Conservation (phyloP, 2,329 filamentous ascomycete genomes). For the Magnaporthiopsis rhizophila region DNA sequence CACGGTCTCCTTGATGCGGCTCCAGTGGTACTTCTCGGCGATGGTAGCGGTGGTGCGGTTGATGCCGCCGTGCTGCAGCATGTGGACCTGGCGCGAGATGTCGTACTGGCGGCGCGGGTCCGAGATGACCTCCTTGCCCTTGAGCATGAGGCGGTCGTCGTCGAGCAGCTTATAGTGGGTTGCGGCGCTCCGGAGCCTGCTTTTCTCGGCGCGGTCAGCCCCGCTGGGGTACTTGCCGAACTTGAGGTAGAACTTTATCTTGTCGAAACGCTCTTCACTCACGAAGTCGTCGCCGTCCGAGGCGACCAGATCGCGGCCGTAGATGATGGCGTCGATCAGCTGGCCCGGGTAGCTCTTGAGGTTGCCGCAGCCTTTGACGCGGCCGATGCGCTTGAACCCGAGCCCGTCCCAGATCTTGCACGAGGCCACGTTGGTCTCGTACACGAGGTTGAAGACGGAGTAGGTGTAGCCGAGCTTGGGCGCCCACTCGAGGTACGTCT, state of each 20-base stretch:
- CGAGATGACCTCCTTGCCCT: conserved; percentile 93
- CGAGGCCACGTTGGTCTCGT: conserved; percentile 86
- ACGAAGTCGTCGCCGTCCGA: conserved; percentile 71
- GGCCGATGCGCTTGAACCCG: conserved; percentile 85
- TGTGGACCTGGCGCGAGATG: conserved; percentile 72
- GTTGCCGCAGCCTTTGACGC: conserved; percentile 65
- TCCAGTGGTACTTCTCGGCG: conserved; percentile 93
- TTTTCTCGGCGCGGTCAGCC: conserved; percentile 92
- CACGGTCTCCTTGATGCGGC: conserved; percentile 94
- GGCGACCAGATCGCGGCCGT: conserved; percentile 55
- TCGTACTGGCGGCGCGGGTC: conserved; percentile 87
- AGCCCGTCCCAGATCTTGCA: conserved; percentile 88
- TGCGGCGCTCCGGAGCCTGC: conserved; percentile 81
- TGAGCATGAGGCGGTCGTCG: conserved; percentile 83
- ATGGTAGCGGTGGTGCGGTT: conserved; percentile 97
- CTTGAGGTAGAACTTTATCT: conserved; percentile 96
- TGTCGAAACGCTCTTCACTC: conserved; percentile 95
- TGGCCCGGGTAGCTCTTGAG: conserved; percentile 61
- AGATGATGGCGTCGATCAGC: conserved; percentile 69
- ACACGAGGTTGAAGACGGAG: conserved; percentile 89
- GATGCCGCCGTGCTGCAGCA: conserved; percentile 76
- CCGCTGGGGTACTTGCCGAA: conserved; percentile 88
- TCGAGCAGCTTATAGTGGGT: conserved; percentile 86
- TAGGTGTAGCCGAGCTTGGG: conserved; percentile 80
- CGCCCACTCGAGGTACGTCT: conserved; percentile 70